Base-by-base conservation (phyloP, 192 early-diverging fungal species). In the Spizellomyces punctatus region DNA sequence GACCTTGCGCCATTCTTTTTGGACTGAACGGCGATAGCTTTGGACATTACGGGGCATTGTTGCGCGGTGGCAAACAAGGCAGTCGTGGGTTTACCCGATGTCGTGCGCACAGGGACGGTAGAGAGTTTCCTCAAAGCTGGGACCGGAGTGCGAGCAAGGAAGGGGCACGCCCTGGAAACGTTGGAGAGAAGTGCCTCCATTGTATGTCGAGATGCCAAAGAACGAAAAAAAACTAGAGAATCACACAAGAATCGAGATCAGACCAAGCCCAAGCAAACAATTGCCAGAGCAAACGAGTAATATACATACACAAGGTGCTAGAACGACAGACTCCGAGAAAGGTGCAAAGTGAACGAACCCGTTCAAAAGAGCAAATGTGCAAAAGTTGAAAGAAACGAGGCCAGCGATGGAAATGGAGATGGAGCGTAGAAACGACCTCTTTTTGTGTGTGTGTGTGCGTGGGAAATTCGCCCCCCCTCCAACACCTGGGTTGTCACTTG, bases 11-110 rank as follows among this genome's bases (percentile, higher is more conserved):
- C 65, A n/a, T 52, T 16, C 10, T 55, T 66, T 19, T 65, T 46
- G 21, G 73, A 73, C 78, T 89, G 91, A 19, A 88, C 78, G 56
- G 84, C 82, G 49, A 94, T 76, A 43, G 93, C 93, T 69, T 84
- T 86, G 64, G 86, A 83, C 90, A 94, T 93, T 66, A 94, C 86
- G 50, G 93, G 93, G 75, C 93, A 94, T 69, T 85, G 77, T 68
- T 88, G 77, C 41, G 91, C 91, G 75, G 83, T 83, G 36, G 62
- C 65, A 64, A 91, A 70, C 14, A 91, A 78, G 44, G 80, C 79
- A 52, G 67, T 79, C 69, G 65, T 66, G 49, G 36, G 63, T 64
- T 69, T 80, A 64, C 67, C 67, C 17, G 48, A 8, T 4, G 55
- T 16, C n/a, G 66, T 47, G 19, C 46, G 14, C 42, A 67, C 63